phyloP scores from a whole-genome alignment of 768 basidiomycete genomes.

The Neoboletus subvelutipes region DNA sequence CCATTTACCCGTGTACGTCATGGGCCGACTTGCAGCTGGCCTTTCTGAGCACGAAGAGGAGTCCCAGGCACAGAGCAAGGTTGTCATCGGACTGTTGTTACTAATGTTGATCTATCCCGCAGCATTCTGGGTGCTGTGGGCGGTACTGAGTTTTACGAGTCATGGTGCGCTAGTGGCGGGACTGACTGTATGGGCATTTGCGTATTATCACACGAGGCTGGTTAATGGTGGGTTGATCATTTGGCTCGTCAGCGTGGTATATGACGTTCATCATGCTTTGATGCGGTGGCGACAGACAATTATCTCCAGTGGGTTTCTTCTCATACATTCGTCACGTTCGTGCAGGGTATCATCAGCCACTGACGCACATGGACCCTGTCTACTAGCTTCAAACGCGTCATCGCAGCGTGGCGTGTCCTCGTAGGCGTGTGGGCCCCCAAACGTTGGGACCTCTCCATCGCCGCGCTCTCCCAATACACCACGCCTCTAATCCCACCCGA shows the following conservation, averaged over 20 bases:
- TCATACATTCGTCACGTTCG: neutral
- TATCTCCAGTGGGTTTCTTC: constrained; percentile 66
- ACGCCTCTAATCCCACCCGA: constrained; percentile 63
- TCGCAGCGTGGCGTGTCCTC: constrained; percentile 95
- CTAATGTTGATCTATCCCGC: constrained; percentile 74
- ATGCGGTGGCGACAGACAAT: constrained; percentile 45
- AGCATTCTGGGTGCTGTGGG: constrained; percentile 87
- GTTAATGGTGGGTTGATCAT: constrained; percentile 68
- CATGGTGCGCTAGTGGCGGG: constrained; percentile 73
- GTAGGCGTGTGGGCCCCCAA: constrained; percentile 92
- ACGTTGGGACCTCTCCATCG: constrained; percentile 73
- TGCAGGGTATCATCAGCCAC: constrained; percentile 17
- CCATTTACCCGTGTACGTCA: constrained; percentile 81
- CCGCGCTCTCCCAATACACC: constrained; percentile 73
- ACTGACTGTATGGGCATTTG: constrained; percentile 70
- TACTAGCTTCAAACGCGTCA: constrained; percentile 75
- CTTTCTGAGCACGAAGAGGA: constrained; percentile 87
- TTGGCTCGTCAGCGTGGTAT: constrained; percentile 19
- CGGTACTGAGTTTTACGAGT: constrained; percentile 72
- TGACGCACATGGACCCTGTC: constrained; percentile 19
- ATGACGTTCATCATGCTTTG: constrained; percentile 20
- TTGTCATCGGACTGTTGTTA: constrained; percentile 80
- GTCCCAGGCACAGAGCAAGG: constrained; percentile 95
- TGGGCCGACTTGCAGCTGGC: constrained; percentile 72
- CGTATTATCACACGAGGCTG: constrained; percentile 80